A percentile compares a stretch with the other conserved stretches of the same genome.
Evolutionary conservation across 768 basidiomycete genomes (phyloP).

Genomic region (Auricularia sp.): DNA sequence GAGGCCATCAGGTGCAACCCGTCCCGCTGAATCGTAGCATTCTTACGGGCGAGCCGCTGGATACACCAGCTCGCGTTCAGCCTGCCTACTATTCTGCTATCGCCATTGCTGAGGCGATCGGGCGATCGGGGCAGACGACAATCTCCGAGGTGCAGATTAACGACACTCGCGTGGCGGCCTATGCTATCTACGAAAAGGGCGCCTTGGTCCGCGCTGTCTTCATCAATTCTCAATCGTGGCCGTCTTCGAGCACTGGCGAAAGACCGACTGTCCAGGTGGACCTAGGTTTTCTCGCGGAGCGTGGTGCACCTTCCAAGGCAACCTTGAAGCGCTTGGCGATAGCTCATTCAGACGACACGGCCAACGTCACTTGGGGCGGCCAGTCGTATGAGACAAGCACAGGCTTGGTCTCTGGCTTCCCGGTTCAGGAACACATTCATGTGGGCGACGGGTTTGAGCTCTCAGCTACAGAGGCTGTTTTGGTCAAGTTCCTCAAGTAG

Average conservation of each 20-base stretch:
- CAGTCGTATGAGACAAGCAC: constrained; percentile 26
- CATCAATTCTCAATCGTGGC: constrained; percentile 35
- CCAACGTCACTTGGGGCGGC: constrained; percentile 47
- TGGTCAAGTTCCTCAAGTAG: background rate
- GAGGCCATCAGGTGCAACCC: constrained; percentile 46
- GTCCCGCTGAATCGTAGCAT: constrained; percentile 45
- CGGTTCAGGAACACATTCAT: background rate
- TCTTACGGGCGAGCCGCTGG: constrained; percentile 40
- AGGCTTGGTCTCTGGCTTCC: background rate
- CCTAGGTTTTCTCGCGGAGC: constrained; percentile 31
- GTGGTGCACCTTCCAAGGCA: constrained; percentile 17
- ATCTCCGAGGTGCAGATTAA: constrained; percentile 40
- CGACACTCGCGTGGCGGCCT: constrained; percentile 42
- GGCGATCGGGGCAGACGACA: constrained; percentile 30
- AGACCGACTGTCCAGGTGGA: constrained; percentile 28
- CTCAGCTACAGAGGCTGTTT: background rate
- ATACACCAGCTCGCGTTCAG: constrained; percentile 52
- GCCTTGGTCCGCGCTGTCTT: constrained; percentile 40
- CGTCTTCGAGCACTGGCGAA: constrained; percentile 16
- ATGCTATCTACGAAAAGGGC: constrained; percentile 46
- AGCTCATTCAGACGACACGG: constrained; percentile 40
- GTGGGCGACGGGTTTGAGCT: background rate
- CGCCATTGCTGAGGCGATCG: constrained; percentile 48
- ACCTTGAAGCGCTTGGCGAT: constrained; percentile 41
- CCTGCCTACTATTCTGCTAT: constrained; percentile 58